Evolutionary conservation across 257 asterid species (phyloP), one percentile per base, ranked within the genome.

Genomic region (Prunella vulgaris): DNA sequence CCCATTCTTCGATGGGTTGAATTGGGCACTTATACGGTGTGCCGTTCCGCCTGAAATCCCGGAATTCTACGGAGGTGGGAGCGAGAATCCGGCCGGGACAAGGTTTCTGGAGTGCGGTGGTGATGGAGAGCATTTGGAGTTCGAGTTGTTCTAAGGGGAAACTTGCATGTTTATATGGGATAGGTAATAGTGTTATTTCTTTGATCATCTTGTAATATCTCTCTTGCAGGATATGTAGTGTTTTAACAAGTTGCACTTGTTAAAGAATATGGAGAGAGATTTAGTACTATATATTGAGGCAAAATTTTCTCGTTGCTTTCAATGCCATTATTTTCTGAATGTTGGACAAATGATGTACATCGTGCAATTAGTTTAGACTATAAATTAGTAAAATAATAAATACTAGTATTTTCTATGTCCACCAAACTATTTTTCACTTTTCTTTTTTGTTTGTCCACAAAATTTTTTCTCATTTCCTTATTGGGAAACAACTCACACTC

Each of bases 11-110:
- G 89, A 93, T 1, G 97, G 96, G 37, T 72, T 92, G 65, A 92
- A 92, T 51, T 92, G 98, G 98, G 97, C 98, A 0, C 70, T 92
- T 49, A 86, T 93, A 68, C 85, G 98, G 13, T 93, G 96, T 18
- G 86, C 96, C 3, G 20, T 79, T 27, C 98, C 98, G 15, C 98
- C 98, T 12, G 79, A 83, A 40, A 75, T 88, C 24, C 98, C 97
- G 0, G 90, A 83, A 71, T 65, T 72, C 5, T 84, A 68, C 15
- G 88, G 82, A 17, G 61, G 51, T 53, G 89, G 73, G 30, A 59
- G 57, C 60, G 24, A 79, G 7, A 73, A 73, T 59, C 66, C 32
- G 9, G 79, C 15, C 51, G 40, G 60, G 83, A 69, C 74, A 32
- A 66, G 71, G 77, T 84, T 60, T 69, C 74, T 84, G 10, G 88